Evolutionary conservation across 2,329 filamentous ascomycete species (phyloP).

Genomic region (Xylariaceae sp.): DNA sequence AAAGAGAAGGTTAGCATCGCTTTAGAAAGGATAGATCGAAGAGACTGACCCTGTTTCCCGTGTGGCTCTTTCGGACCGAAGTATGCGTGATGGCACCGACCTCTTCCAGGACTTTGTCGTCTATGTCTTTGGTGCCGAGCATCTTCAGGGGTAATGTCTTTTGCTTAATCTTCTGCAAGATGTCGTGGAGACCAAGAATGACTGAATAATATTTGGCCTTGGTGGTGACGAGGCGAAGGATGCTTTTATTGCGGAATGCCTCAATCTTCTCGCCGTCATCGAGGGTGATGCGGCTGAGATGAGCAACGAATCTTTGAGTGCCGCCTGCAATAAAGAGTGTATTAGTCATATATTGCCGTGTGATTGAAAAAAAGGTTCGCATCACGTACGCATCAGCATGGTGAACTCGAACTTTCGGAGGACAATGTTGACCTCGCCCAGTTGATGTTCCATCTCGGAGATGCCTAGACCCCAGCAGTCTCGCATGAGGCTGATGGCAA

Average conservation of each 20-base stretch:
- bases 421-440: conserved; percentile 39
- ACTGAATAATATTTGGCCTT: conserved; percentile 34
- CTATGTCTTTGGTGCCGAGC: conserved; percentile 22
- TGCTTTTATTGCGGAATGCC: conserved; percentile 25
- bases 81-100: conserved; percentile 37
- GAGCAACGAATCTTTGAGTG: conserved; percentile 32
- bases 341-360: conserved; percentile 1
- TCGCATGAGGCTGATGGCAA: conserved; percentile 43
- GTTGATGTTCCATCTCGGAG: conserved; percentile 40
- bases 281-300: conserved; percentile 29
- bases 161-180: conserved; percentile 26
- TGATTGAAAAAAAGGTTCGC: conserved; percentile 3
- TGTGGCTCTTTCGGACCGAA: conserved; percentile 18
- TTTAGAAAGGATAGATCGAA: background rate
- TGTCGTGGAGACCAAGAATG: no score
- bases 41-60: conserved; percentile 21
- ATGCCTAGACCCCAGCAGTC: conserved; percentile 49
- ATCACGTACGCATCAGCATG: conserved; percentile 42
- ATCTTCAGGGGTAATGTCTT: conserved; percentile 24
- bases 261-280: conserved; percentile 37
- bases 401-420: conserved; percentile 39
- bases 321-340: conserved; percentile 28
- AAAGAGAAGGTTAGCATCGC: conserved; percentile 6
- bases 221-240: conserved; percentile 35
- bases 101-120: conserved; percentile 30